These are phyloP conservation scores for Fusarium globosum DNA, from an alignment of 2,329 filamentous ascomycete species.

Conservation along the genomic window DNA sequence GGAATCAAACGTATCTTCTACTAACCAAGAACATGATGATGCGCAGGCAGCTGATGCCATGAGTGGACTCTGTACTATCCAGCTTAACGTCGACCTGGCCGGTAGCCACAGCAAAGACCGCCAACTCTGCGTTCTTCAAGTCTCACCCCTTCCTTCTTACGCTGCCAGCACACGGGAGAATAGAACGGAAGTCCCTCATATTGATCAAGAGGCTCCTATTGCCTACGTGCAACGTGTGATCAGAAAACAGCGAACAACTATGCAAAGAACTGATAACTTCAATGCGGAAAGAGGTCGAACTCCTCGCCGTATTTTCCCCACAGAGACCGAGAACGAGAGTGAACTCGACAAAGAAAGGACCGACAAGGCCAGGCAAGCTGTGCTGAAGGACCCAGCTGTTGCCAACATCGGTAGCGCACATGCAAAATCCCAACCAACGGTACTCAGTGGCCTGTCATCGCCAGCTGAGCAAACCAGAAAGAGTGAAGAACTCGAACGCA, in stretches of 20 bases:
- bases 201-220: neutral
- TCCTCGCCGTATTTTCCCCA: neutral
- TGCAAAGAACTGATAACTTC: conserved; percentile 11
- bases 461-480: neutral
- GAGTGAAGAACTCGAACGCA: conserved; percentile 14
- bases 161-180: neutral
- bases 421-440: neutral
- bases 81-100: conserved; percentile 8
- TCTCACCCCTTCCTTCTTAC: conserved; percentile 17
- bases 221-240: conserved; percentile 27
- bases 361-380: conserved; percentile 24
- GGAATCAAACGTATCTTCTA: neutral
- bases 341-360: neutral
- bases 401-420: conserved; percentile 12
- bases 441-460: neutral
- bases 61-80: conserved; percentile 20
- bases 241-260: neutral
- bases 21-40: neutral
- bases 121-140: conserved; percentile 30
- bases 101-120: conserved; percentile 1
- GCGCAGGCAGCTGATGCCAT: neutral
- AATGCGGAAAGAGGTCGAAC: conserved; percentile 3
- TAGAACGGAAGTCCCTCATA: neutral
- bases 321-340: neutral
- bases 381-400: conserved; percentile 34